phyloP scores from a whole-genome alignment of 495 filamentous ascomycete species.

The Bombardia bombarda region DNA sequence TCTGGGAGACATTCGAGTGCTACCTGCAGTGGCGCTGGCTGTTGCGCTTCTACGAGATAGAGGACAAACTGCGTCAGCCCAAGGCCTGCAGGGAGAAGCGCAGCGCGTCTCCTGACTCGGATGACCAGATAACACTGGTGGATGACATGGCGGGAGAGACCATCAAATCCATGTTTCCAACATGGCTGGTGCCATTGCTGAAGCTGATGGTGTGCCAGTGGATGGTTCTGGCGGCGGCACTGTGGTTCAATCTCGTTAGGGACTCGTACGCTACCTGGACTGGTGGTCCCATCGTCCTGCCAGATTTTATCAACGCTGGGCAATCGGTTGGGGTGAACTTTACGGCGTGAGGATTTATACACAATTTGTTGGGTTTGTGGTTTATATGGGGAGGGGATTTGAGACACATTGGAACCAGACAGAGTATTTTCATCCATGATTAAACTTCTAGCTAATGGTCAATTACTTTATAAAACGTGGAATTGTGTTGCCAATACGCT shows the following conservation, averaged over 20 bases:
- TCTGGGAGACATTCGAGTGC: slow-evolving; percentile 1
- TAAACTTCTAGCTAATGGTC: too few species aligned
- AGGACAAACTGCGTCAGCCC: background rate
- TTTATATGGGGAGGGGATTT: too few species aligned
- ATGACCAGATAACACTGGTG: background rate
- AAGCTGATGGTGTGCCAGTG: background rate
- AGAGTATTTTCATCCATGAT: too few species aligned
- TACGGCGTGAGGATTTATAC: too few species aligned
- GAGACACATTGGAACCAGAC: too few species aligned
- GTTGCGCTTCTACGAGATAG: background rate
- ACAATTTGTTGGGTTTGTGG: too few species aligned
- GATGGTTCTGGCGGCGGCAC: background rate
- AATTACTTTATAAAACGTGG: too few species aligned
- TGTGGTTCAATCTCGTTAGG: background rate
- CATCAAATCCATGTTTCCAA: background rate
- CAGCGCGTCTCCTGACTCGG: slow-evolving; percentile 1
- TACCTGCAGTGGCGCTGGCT: slow-evolving; percentile 2
- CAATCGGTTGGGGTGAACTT: too few species aligned
- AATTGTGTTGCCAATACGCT: too few species aligned
- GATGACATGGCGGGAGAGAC: background rate
- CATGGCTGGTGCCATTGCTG: background rate
- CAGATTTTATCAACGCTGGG: too few species aligned
- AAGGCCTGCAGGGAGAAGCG: background rate
- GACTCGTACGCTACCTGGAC: too few species aligned
- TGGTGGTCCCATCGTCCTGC: too few species aligned